Percentiles rank a stretch among this genome's conserved stretches.
These are phyloP conservation scores for Alternaria conjuncta DNA, from an alignment of 2,329 filamentous ascomycete species.

Conservation along the genomic window DNA sequence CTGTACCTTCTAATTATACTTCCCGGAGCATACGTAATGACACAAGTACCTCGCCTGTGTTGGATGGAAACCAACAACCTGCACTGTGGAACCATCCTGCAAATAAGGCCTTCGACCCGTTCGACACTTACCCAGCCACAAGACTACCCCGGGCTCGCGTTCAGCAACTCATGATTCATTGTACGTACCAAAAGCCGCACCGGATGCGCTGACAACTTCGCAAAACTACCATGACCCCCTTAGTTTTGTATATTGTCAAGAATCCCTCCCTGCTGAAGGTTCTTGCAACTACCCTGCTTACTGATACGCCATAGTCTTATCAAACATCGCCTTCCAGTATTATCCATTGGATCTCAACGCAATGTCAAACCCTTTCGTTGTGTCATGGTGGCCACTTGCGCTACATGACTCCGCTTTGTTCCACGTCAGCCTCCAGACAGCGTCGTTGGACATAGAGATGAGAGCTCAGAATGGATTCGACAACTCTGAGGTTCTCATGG, in stretches of 20 bases:
- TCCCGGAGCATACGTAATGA: background rate
- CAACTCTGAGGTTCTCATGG: slow-evolving; percentile 63
- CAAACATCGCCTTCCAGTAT: slow-evolving; percentile 66
- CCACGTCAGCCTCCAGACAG: slow-evolving; percentile 66
- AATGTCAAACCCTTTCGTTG: slow-evolving; percentile 63
- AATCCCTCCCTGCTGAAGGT: background rate
- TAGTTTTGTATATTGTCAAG: background rate
- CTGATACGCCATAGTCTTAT: slow-evolving; percentile 54
- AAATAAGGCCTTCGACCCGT: slow-evolving; percentile 58
- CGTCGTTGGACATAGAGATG: slow-evolving; percentile 63
- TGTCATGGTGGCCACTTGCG: slow-evolving; percentile 67
- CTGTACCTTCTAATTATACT: slow-evolving; percentile 12
- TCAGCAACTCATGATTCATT: slow-evolving; percentile 63
- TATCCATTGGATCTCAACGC: slow-evolving; percentile 63
- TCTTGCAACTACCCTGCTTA: background rate
- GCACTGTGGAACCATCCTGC: background rate
- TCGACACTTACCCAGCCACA: slow-evolving; percentile 63
- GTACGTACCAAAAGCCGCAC: slow-evolving; percentile 47
- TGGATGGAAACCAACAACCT: background rate
- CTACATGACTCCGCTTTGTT: slow-evolving; percentile 64
- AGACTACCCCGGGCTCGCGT: slow-evolving; percentile 59
- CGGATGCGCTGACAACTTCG: background rate
- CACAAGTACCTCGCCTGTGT: background rate
- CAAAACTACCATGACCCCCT: background rate
- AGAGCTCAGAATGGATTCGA: slow-evolving; percentile 60